These are phyloP conservation scores for Pseudoneurospora amorphoporcata DNA, from an alignment of 495 filamentous ascomycete genomes.

Conservation along the genomic window DNA sequence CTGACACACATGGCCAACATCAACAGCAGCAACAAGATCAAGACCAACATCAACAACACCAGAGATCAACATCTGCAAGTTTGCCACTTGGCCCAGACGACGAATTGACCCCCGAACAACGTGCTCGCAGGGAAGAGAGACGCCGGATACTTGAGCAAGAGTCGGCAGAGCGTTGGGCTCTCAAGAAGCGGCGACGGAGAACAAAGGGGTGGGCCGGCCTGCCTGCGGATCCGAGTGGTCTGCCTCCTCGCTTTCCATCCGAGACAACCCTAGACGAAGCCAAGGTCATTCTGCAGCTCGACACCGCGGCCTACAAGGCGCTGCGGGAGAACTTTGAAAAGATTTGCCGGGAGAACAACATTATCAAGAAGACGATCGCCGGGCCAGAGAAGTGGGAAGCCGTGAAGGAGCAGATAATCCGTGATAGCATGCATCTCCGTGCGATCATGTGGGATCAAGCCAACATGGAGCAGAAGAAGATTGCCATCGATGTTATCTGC, in stretches of 20 bases:
- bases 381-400: slow-evolving; percentile 64
- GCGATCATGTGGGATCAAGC: slow-evolving; percentile 45
- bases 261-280: slow-evolving; percentile 75
- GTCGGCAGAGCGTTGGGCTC: slow-evolving; percentile 51
- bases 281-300: slow-evolving; percentile 57
- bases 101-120: slow-evolving; percentile 40
- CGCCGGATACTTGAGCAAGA: slow-evolving; percentile 50
- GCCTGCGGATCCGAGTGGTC: slow-evolving; percentile 58
- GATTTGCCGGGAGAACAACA: slow-evolving; percentile 54
- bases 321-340: slow-evolving; percentile 56
- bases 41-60: not conserved
- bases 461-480: slow-evolving; percentile 35
- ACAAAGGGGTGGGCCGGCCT: slow-evolving; percentile 62
- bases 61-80: not conserved
- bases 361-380: slow-evolving; percentile 65
- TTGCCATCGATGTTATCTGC: slow-evolving; percentile 68
- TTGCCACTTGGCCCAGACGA: slow-evolving; percentile 21
- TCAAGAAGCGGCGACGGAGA: slow-evolving; percentile 60
- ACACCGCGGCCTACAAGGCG: slow-evolving; percentile 50
- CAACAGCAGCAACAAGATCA: not conserved
- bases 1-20: not conserved
- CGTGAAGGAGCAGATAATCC: slow-evolving; percentile 57
- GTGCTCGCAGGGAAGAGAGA: slow-evolving; percentile 46
- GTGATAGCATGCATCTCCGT: slow-evolving; percentile 54
- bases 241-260: slow-evolving; percentile 65